Conservation (phyloP, 2,329 filamentous ascomycete genomes). For the Chaetomiaceae sp. region DNA sequence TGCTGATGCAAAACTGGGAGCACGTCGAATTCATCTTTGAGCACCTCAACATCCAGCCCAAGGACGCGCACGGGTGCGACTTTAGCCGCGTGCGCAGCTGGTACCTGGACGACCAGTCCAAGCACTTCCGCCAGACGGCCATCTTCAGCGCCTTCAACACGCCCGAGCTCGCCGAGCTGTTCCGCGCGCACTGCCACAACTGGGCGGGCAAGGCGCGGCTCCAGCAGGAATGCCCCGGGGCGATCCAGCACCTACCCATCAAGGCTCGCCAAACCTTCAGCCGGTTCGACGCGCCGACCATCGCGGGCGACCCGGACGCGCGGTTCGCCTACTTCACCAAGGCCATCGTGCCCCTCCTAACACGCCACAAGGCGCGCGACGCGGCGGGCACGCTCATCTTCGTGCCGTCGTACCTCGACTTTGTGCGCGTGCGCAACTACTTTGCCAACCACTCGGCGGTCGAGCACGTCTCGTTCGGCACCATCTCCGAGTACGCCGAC, state of each 20-base stretch:
- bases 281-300: conserved; percentile 68
- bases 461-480: conserved; percentile 62
- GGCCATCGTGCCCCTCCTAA: conserved; percentile 70
- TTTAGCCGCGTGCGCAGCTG: conserved; percentile 84
- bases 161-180: conserved; percentile 78
- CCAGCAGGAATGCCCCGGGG: conserved; percentile 62
- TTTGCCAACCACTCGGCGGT: conserved; percentile 67
- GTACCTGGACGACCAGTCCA: conserved; percentile 87
- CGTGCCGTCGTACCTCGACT: conserved; percentile 91
- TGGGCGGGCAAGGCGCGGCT: conserved; percentile 74
- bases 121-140: conserved; percentile 78
- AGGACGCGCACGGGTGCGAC: conserved; percentile 86
- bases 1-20: conserved; percentile 98
- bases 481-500: conserved; percentile 83
- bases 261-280: conserved; percentile 83
- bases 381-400: conserved; percentile 74
- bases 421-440: conserved; percentile 87
- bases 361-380: conserved; percentile 58
- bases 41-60: conserved; percentile 85
- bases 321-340: conserved; percentile 89
- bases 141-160: conserved; percentile 78
- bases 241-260: conserved; percentile 67
- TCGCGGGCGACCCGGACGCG: conserved; percentile 74
- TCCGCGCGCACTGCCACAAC: conserved; percentile 72
- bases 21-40: conserved; percentile 89